Percentiles rank a stretch among this genome's conserved stretches.
Evolutionary conservation across 352 stramenopile genomes (phyloP).

Genomic region (Thraustochytrium sp.): DNA sequence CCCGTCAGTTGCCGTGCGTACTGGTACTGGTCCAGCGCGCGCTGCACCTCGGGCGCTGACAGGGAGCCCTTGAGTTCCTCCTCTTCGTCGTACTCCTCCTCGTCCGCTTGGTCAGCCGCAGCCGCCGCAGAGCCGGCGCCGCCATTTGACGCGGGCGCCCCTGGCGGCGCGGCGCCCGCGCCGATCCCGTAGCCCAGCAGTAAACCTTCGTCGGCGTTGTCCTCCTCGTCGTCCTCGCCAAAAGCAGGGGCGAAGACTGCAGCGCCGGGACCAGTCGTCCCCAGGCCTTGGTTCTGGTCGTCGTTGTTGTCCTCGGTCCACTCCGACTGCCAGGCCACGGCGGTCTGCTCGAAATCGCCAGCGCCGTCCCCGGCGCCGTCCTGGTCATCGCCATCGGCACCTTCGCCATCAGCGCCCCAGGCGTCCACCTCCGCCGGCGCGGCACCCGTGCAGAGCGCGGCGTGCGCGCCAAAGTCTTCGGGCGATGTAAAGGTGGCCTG

Average conservation of each 20-base stretch:
- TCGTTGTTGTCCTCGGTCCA: not conserved
- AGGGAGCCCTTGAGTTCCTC: not conserved
- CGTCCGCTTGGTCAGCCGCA: not conserved
- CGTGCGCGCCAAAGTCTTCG: not conserved
- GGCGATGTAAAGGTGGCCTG: not conserved
- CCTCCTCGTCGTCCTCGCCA: not conserved
- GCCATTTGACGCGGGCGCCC: not conserved
- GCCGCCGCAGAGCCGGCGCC: not conserved
- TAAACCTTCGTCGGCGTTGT: not conserved
- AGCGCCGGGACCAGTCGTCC: too few relatives aligned
- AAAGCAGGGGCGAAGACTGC: not conserved
- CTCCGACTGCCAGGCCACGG: not conserved
- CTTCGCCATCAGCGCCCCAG: not conserved
- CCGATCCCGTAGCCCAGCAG: constrained; percentile 2
- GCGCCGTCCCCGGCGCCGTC: not conserved
- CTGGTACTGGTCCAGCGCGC: constrained; percentile 8
- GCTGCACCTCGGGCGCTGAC: not conserved
- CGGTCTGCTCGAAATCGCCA: not conserved
- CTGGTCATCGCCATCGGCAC: not conserved
- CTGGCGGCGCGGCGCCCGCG: not conserved
- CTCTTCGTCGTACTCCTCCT: not conserved
- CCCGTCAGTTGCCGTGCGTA: constrained; percentile 24
- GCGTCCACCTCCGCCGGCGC: not conserved
- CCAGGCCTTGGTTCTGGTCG: too few relatives aligned
- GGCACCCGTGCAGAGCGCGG: not conserved